phyloP scores from a whole-genome alignment of 2,329 filamentous ascomycete species.

The Arthrobotrys entomopaga region DNA sequence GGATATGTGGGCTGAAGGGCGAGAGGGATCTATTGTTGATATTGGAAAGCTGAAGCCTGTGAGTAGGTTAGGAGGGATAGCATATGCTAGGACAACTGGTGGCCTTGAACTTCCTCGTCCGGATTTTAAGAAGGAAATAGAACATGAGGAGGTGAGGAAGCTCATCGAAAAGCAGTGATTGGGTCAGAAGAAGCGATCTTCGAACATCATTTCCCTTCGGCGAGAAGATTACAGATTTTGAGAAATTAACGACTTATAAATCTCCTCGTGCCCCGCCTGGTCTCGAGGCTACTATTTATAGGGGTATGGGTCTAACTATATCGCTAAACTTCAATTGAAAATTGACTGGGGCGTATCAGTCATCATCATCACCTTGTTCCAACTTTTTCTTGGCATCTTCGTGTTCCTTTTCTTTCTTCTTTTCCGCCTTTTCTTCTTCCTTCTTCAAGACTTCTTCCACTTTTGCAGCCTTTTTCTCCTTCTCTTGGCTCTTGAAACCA shows the following conservation, averaged over 20 bases:
- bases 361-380: conserved; percentile 19
- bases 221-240: too few relatives aligned
- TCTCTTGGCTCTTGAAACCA: conserved; percentile 66
- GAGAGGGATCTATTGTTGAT: conserved; percentile 72
- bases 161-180: conserved; percentile 63
- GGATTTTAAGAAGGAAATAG: conserved; percentile 67
- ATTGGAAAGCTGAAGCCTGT: conserved; percentile 80
- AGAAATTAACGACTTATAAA: too few relatives aligned
- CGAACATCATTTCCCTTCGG: too few relatives aligned
- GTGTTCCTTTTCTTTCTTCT: conserved; percentile 61
- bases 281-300: too few relatives aligned
- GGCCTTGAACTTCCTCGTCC: conserved; percentile 76
- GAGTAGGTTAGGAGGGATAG: conserved; percentile 83
- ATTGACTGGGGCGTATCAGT: not conserved
- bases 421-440: conserved; percentile 59
- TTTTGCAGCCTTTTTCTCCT: conserved; percentile 67
- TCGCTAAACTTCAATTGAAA: too few relatives aligned
- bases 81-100: conserved; percentile 77
- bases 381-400: conserved; percentile 55
- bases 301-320: too few relatives aligned
- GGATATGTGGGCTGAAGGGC: conserved; percentile 83
- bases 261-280: too few relatives aligned
- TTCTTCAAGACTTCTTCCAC: conserved; percentile 65
- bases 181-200: not conserved
- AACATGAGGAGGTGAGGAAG: conserved; percentile 68